Conservation (phyloP, 192 early-diverging fungal genomes). For the Thamnidium elegans region DNA sequence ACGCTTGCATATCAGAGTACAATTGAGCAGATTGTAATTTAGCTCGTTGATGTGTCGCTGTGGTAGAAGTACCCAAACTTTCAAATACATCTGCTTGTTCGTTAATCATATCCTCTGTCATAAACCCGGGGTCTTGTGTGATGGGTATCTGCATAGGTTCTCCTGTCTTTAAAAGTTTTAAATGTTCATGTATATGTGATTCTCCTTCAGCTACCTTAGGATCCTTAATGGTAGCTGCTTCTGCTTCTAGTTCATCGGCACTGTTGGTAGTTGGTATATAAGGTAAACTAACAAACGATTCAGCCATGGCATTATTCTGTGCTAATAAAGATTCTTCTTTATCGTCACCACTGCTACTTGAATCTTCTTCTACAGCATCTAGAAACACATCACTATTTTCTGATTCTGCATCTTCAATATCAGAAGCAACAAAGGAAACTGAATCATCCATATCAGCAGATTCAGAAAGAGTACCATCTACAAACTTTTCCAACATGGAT, state of each 20-base stretch:
- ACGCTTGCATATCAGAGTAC: slow-evolving; percentile 85
- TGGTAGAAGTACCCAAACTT: slow-evolving; percentile 67
- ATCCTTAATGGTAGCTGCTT: slow-evolving; percentile 25
- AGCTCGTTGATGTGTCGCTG: slow-evolving; percentile 70
- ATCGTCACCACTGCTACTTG: slow-evolving; percentile 1
- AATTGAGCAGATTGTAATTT: slow-evolving; percentile 75
- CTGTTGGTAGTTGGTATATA: slow-evolving; percentile 44
- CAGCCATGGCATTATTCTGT: slow-evolving; percentile 31
- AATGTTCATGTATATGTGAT: slow-evolving; percentile 23
- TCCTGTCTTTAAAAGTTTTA: slow-evolving; percentile 46
- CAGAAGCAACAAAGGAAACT: not conserved
- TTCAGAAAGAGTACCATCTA: too few relatives aligned
- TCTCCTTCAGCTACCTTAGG: slow-evolving; percentile 50
- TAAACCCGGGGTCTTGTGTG: slow-evolving; percentile 67
- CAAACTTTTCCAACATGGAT: too few relatives aligned
- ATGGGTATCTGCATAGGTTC: slow-evolving; percentile 67
- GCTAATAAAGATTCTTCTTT: not conserved
- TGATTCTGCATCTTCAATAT: not conserved
- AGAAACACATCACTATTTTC: slow-evolving; percentile 19
- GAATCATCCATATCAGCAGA: not conserved
- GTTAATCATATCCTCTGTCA: slow-evolving; percentile 88
- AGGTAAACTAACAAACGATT: slow-evolving; percentile 53
- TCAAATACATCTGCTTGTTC: slow-evolving; percentile 79
- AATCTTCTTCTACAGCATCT: slow-evolving; percentile 28
- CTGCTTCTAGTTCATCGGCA: slow-evolving; percentile 1